Percentiles rank a stretch among this genome's conserved stretches.
These are phyloP conservation scores for Neophaeococcomyces mojaviensis DNA, from an alignment of 2,329 filamentous ascomycete species.

Conservation along the genomic window DNA sequence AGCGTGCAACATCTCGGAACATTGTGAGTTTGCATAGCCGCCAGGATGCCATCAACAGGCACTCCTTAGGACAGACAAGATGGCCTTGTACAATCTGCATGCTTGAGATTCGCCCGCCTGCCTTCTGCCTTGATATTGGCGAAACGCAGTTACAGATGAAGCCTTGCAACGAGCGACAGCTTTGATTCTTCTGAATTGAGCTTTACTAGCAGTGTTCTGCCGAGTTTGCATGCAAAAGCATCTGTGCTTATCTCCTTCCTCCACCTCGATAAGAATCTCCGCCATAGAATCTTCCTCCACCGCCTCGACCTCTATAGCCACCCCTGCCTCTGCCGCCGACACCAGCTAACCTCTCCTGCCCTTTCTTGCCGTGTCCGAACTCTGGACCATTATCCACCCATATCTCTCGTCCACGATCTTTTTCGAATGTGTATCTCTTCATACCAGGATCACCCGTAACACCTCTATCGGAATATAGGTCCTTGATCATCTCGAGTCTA, in stretches of 20 bases:
- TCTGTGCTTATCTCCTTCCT: conserved; percentile 13
- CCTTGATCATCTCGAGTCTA: conserved; percentile 55
- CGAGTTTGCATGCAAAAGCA: no score
- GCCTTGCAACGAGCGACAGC: no score
- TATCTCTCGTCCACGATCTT: conserved; percentile 40
- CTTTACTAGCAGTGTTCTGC: no score
- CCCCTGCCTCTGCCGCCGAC: conserved; percentile 26
- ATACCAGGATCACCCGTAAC: conserved; percentile 44
- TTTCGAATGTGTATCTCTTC: conserved; percentile 67
- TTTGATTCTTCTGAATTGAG: no score
- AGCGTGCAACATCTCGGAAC: no score
- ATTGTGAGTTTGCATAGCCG: no score
- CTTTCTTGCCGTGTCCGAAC: conserved; percentile 41
- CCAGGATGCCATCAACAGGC: no score
- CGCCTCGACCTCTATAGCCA: conserved; percentile 29
- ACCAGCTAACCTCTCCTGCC: conserved; percentile 27
- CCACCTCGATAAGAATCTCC: conserved; percentile 17
- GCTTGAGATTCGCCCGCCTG: no score
- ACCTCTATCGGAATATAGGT: conserved; percentile 27
- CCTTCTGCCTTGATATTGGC: no score
- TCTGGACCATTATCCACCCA: conserved; percentile 69
- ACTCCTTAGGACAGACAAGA: no score
- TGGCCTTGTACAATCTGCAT: no score
- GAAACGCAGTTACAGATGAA: no score
- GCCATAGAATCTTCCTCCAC: conserved; percentile 17